These are phyloP conservation scores for Cladophialophora exuberans DNA, from an alignment of 2,329 filamentous ascomycete species.

Conservation along the genomic window DNA sequence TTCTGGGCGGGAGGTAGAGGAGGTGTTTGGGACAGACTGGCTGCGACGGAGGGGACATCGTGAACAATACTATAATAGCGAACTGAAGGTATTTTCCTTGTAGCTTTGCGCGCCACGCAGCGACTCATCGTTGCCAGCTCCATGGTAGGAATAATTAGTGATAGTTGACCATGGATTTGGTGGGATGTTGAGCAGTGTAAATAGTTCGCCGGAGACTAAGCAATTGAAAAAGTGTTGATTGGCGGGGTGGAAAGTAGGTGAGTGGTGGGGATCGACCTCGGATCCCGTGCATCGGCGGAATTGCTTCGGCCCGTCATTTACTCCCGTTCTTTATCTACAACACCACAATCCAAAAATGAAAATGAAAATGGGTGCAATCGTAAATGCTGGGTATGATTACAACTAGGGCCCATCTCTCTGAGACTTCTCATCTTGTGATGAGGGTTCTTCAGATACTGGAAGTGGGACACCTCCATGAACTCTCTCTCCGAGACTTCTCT, in stretches of 20 bases:
- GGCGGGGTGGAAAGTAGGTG: not conserved
- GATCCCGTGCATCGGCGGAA: not conserved
- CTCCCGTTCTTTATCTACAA: not conserved
- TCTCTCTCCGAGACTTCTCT: no score
- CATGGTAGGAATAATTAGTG: conserved; percentile 32
- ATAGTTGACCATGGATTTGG: not conserved
- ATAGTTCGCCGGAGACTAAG: conserved; percentile 3
- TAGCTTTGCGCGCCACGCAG: conserved; percentile 23
- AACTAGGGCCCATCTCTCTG: no score
- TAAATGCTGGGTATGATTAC: not conserved
- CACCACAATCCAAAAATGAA: not conserved
- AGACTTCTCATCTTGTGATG: no score
- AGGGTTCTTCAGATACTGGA: no score
- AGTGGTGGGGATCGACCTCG: no score
- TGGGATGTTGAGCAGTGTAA: conserved; percentile 9
- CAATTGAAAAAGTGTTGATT: conserved; percentile 10
- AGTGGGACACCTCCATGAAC: no score
- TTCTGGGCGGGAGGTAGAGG: conserved; percentile 26
- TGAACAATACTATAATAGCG: conserved; percentile 34
- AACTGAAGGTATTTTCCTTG: conserved; percentile 16
- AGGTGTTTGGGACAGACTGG: conserved; percentile 22
- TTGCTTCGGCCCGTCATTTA: conserved; percentile 1
- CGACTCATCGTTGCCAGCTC: conserved; percentile 27
- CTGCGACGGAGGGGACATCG: conserved; percentile 30
- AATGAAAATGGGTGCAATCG: no score